Evolutionary conservation across 2,329 filamentous ascomycete genomes (phyloP).

Genomic region (Cryphonectria carpinicola): DNA sequence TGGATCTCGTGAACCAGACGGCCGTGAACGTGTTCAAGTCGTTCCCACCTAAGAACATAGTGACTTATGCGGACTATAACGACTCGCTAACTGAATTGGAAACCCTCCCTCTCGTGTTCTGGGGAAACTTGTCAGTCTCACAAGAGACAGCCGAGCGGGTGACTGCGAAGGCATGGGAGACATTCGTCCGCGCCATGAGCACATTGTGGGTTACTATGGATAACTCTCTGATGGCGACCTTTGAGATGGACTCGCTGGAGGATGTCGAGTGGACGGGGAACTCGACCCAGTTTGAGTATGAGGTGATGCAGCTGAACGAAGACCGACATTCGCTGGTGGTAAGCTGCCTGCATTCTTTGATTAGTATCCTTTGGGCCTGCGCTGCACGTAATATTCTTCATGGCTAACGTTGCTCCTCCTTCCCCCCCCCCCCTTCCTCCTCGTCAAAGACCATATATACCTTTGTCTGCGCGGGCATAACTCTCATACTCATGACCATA

Average conservation of each 20-base stretch:
- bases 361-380: neutral
- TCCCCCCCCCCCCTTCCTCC: too few species aligned
- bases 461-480: slow-evolving; percentile 32
- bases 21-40: neutral
- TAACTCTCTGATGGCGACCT: slow-evolving; percentile 33
- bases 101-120: neutral
- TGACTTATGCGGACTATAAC: neutral
- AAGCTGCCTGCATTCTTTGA: slow-evolving; percentile 8
- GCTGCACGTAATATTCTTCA: too few species aligned
- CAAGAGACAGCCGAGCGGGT: neutral
- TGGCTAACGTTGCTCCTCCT: neutral
- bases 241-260: slow-evolving; percentile 31
- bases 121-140: neutral
- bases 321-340: slow-evolving; percentile 28
- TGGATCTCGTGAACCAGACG: neutral
- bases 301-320: slow-evolving; percentile 19
- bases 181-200: neutral
- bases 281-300: slow-evolving; percentile 18
- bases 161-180: neutral
- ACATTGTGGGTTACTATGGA: slow-evolving; percentile 13
- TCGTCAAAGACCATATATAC: slow-evolving; percentile 30
- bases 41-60: neutral
- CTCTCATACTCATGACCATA: slow-evolving; percentile 34
- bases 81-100: neutral
- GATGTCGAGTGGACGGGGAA: slow-evolving; percentile 14